A percentile compares a stretch with the other conserved stretches of the same genome.
These are phyloP conservation scores for Geosmithia morbida DNA, from an alignment of 2,329 filamentous ascomycete species.

Conservation along the genomic window DNA sequence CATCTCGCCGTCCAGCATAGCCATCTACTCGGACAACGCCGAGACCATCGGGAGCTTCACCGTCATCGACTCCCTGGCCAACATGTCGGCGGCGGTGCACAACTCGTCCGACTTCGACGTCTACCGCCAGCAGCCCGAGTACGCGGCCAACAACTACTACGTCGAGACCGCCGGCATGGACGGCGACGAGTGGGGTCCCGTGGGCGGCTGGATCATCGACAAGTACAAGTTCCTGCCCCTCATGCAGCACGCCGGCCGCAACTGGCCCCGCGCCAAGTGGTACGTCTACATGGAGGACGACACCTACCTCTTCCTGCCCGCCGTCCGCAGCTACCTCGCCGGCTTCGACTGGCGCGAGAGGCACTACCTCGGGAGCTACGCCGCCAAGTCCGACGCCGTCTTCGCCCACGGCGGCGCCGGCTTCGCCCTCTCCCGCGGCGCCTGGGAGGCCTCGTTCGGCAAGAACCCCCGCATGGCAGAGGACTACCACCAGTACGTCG, in stretches of 20 bases:
- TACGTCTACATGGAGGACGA: constrained; percentile 13
- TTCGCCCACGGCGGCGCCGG: constrained; percentile 11
- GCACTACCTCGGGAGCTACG: constrained; percentile 11
- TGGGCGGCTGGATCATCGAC: constrained; percentile 11
- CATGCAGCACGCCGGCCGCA: constrained; percentile 9
- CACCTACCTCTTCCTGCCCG: constrained; percentile 10
- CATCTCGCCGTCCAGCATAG: constrained; percentile 5
- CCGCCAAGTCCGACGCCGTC: constrained; percentile 8
- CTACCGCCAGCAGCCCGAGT: constrained; percentile 9
- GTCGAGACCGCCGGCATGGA: constrained; percentile 7
- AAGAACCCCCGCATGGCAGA: constrained; percentile 6
- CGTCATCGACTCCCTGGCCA: constrained; percentile 9
- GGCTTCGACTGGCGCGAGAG: constrained; percentile 7
- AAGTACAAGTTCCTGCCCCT: constrained; percentile 12
- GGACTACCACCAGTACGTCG: constrained; percentile 9
- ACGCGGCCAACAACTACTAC: constrained; percentile 10
- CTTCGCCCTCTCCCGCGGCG: constrained; percentile 9
- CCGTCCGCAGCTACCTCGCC: constrained; percentile 6
- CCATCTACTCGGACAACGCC: constrained; percentile 10
- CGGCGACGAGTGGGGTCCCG: constrained; percentile 10
- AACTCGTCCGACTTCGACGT: constrained; percentile 8
- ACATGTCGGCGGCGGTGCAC: constrained; percentile 7
- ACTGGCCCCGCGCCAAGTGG: constrained; percentile 10
- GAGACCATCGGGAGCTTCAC: constrained; percentile 7
- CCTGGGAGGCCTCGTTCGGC: constrained; percentile 10